These are phyloP conservation scores for Teratosphaeria epicoccoides DNA, from an alignment of 2,329 filamentous ascomycete genomes.

Conservation along the genomic window DNA sequence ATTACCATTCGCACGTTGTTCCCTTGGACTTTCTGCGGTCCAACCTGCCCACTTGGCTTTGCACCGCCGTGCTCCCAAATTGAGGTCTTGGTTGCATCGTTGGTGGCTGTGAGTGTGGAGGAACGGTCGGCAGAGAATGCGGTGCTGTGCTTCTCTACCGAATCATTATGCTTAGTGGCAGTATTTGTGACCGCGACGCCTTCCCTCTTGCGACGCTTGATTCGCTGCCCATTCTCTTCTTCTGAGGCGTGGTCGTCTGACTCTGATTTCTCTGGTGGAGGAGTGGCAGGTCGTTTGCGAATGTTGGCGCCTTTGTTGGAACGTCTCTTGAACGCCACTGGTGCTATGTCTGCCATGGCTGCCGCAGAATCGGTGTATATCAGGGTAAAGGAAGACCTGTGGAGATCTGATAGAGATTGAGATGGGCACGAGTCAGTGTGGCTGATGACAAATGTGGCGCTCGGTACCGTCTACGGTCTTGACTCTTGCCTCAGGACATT, in stretches of 20 bases:
- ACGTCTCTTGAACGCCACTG: constrained; percentile 75
- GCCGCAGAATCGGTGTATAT: background rate
- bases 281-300: constrained; percentile 70
- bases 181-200: constrained; percentile 56
- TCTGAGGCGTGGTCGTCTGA: constrained; percentile 50
- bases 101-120: constrained; percentile 53
- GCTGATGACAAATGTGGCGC: constrained; percentile 5
- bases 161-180: constrained; percentile 32
- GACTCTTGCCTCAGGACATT: too few relatives aligned
- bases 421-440: background rate
- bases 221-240: constrained; percentile 66
- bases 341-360: constrained; percentile 25
- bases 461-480: too few relatives aligned
- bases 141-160: constrained; percentile 25
- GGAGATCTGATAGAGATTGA: background rate
- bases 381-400: background rate
- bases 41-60: constrained; percentile 54
- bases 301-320: constrained; percentile 64
- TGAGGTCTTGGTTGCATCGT: constrained; percentile 79
- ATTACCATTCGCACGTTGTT: constrained; percentile 88
- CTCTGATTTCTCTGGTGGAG: constrained; percentile 49
- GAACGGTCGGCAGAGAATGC: constrained; percentile 50
- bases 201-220: constrained; percentile 70
- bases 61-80: constrained; percentile 78
- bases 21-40: constrained; percentile 71